These are phyloP conservation scores for Flammula alnicola DNA, from an alignment of 1,284 basidiomycete genomes.

Conservation along the genomic window DNA sequence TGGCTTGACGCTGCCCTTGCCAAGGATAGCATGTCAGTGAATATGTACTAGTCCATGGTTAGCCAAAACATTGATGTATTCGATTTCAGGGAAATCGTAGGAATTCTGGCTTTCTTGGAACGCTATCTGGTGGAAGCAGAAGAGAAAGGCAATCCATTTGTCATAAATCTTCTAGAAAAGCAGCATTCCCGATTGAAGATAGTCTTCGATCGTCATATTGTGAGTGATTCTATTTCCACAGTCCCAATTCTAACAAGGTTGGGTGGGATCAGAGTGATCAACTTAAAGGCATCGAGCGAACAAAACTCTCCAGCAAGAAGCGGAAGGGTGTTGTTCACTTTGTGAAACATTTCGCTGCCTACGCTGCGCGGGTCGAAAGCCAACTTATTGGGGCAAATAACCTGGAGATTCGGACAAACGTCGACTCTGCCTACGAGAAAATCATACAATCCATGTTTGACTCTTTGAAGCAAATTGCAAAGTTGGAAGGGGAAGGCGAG, in stretches of 20 bases:
- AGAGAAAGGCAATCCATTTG: slow-evolving; percentile 77
- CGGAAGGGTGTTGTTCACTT: slow-evolving; percentile 93
- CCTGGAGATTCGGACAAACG: slow-evolving; percentile 77
- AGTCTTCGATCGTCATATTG: slow-evolving; percentile 79
- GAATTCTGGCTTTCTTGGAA: slow-evolving; percentile 83
- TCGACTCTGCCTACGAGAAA: slow-evolving; percentile 87
- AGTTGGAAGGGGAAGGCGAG: slow-evolving; percentile 86
- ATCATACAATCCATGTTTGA: slow-evolving; percentile 92
- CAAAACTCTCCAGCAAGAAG: slow-evolving; percentile 90
- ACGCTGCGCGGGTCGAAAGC: slow-evolving; percentile 83
- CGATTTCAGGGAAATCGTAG: slow-evolving; percentile 76
- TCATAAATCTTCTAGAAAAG: slow-evolving; percentile 78
- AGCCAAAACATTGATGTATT: slow-evolving; percentile 13
- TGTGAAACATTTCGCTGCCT: slow-evolving; percentile 90
- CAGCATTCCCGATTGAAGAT: slow-evolving; percentile 79
- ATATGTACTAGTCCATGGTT: background rate
- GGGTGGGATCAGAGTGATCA: slow-evolving; percentile 85
- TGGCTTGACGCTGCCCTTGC: slow-evolving; percentile 84
- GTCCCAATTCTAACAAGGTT: too few species aligned
- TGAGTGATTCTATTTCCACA: slow-evolving; percentile 57
- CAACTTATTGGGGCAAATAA: slow-evolving; percentile 83
- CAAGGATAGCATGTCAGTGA: slow-evolving; percentile 78
- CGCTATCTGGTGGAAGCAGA: slow-evolving; percentile 80
- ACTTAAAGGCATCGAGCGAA: slow-evolving; percentile 88
- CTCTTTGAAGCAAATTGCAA: slow-evolving; percentile 92